These are phyloP conservation scores for Russula vinacea DNA, from an alignment of 768 basidiomycete genomes.

Conservation along the genomic window DNA sequence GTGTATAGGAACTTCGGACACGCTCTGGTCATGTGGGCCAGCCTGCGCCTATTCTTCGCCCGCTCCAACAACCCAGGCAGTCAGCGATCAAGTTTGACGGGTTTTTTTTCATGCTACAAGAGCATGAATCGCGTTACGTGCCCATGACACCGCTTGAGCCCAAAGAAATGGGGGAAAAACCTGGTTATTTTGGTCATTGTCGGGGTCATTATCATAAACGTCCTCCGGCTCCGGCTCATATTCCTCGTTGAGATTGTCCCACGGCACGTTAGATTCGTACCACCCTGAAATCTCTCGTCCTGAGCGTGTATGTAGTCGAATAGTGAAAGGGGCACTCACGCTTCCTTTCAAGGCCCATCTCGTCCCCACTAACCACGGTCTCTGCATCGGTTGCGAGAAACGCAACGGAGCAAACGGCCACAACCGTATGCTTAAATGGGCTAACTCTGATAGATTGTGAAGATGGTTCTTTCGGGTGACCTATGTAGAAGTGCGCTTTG, in stretches of 20 bases:
- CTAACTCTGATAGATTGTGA: too few species aligned
- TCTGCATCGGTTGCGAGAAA: too few species aligned
- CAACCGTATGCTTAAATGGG: too few species aligned
- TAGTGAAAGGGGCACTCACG: not conserved
- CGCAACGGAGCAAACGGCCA: too few species aligned
- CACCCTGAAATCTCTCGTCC: conserved; percentile 13
- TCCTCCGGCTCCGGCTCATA: conserved; percentile 11
- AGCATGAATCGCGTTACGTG: not conserved
- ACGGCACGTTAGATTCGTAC: conserved; percentile 16
- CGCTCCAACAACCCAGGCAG: too few species aligned
- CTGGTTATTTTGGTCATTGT: not conserved
- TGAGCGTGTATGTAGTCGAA: conserved; percentile 1
- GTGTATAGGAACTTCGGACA: not conserved
- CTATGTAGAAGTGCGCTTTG: too few species aligned
- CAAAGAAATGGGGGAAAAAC: too few species aligned
- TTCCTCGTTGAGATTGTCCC: conserved; percentile 19
- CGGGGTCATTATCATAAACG: too few species aligned
- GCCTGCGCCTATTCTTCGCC: not conserved
- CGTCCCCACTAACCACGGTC: conserved; percentile 5
- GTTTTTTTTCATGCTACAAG: not conserved
- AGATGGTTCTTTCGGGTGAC: too few species aligned
- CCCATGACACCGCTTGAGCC: too few species aligned
- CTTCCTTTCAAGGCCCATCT: not conserved
- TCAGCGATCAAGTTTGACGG: too few species aligned
- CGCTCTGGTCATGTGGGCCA: not conserved